Percentiles rank a stretch among this genome's conserved stretches.
These are phyloP conservation scores for Macrocystidia cucumis DNA, from an alignment of 1,284 basidiomycete species.

Conservation along the genomic window DNA sequence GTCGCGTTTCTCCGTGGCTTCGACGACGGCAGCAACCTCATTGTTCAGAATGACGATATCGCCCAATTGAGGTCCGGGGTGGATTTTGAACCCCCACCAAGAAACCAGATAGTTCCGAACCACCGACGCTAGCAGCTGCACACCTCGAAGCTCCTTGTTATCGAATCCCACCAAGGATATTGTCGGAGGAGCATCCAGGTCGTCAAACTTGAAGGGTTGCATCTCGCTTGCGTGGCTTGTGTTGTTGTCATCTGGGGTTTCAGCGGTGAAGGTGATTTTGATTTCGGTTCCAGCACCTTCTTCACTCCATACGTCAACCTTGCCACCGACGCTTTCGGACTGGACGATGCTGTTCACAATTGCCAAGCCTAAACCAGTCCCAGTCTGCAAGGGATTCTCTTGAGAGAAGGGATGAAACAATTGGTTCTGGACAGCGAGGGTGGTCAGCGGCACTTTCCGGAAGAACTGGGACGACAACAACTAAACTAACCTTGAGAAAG, in stretches of 20 bases:
- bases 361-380: slow-evolving; percentile 93
- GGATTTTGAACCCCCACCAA: slow-evolving; percentile 75
- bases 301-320: slow-evolving; percentile 83
- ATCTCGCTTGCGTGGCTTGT: slow-evolving; percentile 27
- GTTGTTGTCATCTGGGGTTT: slow-evolving; percentile 41
- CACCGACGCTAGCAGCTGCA: slow-evolving; percentile 58
- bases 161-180: slow-evolving; percentile 77
- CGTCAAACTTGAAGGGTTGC: slow-evolving; percentile 40
- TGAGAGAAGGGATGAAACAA: slow-evolving; percentile 97
- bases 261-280: slow-evolving; percentile 79
- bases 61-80: slow-evolving; percentile 38
- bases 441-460: too few relatives aligned
- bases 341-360: slow-evolving; percentile 93
- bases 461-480: too few relatives aligned
- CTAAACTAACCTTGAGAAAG: slow-evolving; percentile 62
- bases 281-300: slow-evolving; percentile 93
- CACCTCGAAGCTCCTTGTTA: slow-evolving; percentile 49
- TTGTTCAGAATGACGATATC: slow-evolving; percentile 86
- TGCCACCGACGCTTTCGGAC: slow-evolving; percentile 82
- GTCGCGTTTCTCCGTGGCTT: slow-evolving; percentile 51
- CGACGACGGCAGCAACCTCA: slow-evolving; percentile 50
- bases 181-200: slow-evolving; percentile 36
- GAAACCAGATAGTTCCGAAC: slow-evolving; percentile 59
- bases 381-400: slow-evolving; percentile 85
- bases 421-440: slow-evolving; percentile 73